phyloP scores from a whole-genome alignment of 2,329 filamentous ascomycete genomes.

The Madurella fahalii region DNA sequence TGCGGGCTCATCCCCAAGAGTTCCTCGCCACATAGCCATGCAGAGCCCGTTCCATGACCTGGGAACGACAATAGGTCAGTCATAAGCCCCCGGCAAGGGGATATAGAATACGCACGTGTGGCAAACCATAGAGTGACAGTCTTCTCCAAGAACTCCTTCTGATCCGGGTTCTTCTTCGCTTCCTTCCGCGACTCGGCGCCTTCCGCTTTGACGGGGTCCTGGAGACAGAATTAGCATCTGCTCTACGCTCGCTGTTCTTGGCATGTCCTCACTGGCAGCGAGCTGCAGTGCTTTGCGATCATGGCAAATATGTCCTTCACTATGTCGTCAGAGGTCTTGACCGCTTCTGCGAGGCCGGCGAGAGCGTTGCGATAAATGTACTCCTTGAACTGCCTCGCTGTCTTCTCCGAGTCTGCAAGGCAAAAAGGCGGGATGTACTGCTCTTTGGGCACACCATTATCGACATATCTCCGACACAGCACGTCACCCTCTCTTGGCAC shows the following conservation, averaged over 20 bases:
- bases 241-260: neutral
- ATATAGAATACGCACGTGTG: slow-evolving; percentile 37
- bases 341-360: slow-evolving; percentile 30
- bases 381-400: slow-evolving; percentile 31
- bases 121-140: slow-evolving; percentile 46
- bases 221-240: neutral
- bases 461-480: slow-evolving; percentile 37
- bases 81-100: neutral
- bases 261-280: slow-evolving; percentile 14
- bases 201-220: neutral
- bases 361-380: slow-evolving; percentile 35
- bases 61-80: neutral
- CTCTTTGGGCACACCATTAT: slow-evolving; percentile 25
- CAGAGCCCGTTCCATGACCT: slow-evolving; percentile 45
- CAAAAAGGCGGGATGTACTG: slow-evolving; percentile 39
- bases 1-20: slow-evolving; percentile 38
- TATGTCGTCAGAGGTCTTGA: slow-evolving; percentile 22
- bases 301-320: slow-evolving; percentile 30
- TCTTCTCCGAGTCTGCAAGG: slow-evolving; percentile 35
- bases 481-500: slow-evolving; percentile 35
- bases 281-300: slow-evolving; percentile 25
- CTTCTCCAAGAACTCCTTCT: slow-evolving; percentile 36
- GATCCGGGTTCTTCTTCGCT: slow-evolving; percentile 17
- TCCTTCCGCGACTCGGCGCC: slow-evolving; percentile 19
- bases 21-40: slow-evolving; percentile 39